Evolutionary conservation across 2,329 filamentous ascomycete genomes (phyloP).

Genomic region (Nakataea oryzae): DNA sequence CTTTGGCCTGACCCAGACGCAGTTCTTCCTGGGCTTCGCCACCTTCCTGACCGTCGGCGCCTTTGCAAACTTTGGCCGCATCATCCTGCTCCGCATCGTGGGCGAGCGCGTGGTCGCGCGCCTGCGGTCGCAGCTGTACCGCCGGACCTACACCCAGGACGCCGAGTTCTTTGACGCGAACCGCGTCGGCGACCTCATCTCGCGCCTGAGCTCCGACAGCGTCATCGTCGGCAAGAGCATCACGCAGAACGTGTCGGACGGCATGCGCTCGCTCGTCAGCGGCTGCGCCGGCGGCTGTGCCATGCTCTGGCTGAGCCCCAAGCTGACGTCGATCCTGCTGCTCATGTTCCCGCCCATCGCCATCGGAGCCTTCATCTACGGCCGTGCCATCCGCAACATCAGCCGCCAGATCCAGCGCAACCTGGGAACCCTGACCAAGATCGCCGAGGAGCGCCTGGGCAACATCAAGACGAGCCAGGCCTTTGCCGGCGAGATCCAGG

Average conservation of each 20-base stretch:
- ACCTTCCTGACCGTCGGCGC: conserved; percentile 73
- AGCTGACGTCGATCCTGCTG: conserved; percentile 77
- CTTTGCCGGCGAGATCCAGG: conserved; percentile 86
- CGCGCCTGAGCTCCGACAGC: conserved; percentile 87
- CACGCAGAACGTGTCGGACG: conserved; percentile 94
- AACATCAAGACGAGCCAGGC: conserved; percentile 96
- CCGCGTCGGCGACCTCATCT: conserved; percentile 90
- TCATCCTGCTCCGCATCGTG: conserved; percentile 86
- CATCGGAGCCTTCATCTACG: conserved; percentile 84
- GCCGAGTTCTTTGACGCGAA: conserved; percentile 99
- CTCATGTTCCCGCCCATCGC: conserved; percentile 88
- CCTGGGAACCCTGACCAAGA: conserved; percentile 85
- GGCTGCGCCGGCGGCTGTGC: conserved; percentile 80
- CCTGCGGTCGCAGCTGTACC: conserved; percentile 80
- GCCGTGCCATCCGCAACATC: conserved; percentile 76
- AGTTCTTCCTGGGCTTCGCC: conserved; percentile 79
- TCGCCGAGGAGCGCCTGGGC: conserved; percentile 93
- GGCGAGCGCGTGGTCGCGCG: conserved; percentile 90
- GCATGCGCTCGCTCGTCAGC: conserved; percentile 82
- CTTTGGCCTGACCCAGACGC: conserved; percentile 73
- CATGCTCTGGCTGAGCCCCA: conserved; percentile 93
- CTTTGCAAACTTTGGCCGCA: conserved; percentile 83
- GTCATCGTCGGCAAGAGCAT: conserved; percentile 98
- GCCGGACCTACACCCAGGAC: conserved; percentile 90
- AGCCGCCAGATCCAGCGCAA: conserved; percentile 92